A percentile compares a stretch with the other conserved stretches of the same genome.
Evolutionary conservation across 2,329 filamentous ascomycete species (phyloP).

Genomic region (Phialocephala subalpina): DNA sequence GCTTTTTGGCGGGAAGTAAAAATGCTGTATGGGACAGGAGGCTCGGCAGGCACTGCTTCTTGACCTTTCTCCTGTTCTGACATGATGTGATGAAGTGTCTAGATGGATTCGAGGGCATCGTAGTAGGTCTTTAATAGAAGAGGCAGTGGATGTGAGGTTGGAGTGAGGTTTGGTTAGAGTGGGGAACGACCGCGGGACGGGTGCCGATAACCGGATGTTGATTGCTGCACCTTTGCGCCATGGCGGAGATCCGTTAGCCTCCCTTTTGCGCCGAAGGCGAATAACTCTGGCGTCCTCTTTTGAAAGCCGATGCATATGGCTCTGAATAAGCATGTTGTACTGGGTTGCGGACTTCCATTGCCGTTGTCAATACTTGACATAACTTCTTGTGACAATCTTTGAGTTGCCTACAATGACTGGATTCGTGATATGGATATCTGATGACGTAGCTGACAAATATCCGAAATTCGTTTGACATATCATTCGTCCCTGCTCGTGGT

Average conservation of each 20-base stretch:
- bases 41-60: background rate
- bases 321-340: background rate
- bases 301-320: background rate
- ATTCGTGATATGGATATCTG: background rate
- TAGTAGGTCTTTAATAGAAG: background rate
- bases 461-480: background rate
- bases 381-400: background rate
- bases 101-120: background rate
- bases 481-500: background rate
- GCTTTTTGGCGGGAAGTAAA: conserved; percentile 34
- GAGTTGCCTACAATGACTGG: background rate
- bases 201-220: conserved; percentile 10
- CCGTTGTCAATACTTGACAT: background rate
- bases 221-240: conserved; percentile 3
- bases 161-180: background rate
- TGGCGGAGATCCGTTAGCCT: background rate
- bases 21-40: conserved; percentile 35
- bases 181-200: background rate
- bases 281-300: background rate
- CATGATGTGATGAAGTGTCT: background rate
- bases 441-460: conserved; percentile 3
- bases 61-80: background rate
- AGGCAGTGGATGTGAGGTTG: background rate
- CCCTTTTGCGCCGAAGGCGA: background rate
- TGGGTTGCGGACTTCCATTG: background rate